Conservation (phyloP, 306 rosid species). For the Mimosa bimucronata region DNA sequence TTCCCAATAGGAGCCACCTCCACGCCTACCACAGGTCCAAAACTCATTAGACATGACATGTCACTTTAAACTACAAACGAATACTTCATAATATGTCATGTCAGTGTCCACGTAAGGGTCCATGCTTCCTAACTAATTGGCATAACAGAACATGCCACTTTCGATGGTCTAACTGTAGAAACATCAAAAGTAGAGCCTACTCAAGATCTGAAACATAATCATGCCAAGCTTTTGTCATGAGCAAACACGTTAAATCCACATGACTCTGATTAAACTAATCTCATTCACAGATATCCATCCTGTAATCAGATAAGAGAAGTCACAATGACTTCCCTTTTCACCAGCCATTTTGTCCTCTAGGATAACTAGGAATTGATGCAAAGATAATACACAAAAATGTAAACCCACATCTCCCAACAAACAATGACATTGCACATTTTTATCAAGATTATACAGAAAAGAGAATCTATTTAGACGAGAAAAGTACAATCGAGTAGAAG, state of each 20-base stretch:
- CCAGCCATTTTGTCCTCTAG: background rate
- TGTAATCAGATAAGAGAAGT: background rate
- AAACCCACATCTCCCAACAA: background rate
- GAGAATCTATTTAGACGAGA: background rate
- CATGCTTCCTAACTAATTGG: conserved; percentile 32
- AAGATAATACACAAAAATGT: background rate
- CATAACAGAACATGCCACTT: conserved; percentile 33
- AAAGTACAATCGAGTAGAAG: background rate
- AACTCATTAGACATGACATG: background rate
- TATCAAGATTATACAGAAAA: conserved; percentile 22
- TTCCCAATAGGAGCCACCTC: no score
- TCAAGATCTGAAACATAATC: conserved; percentile 23
- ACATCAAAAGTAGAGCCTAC: background rate
- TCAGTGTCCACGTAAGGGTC: no score
- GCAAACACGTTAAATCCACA: conserved; percentile 26
- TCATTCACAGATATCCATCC: conserved; percentile 18
- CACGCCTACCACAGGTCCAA: background rate
- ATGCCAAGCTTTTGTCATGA: conserved; percentile 8
- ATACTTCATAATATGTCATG: background rate
- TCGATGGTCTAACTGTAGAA: conserved; percentile 18
- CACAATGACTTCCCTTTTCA: background rate
- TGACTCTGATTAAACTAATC: conserved; percentile 23
- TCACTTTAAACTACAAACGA: background rate
- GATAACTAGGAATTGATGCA: conserved; percentile 19
- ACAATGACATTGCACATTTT: conserved; percentile 18